Conservation (phyloP, 2,329 filamentous ascomycete genomes). For the Atkinsonella hypoxylon region DNA sequence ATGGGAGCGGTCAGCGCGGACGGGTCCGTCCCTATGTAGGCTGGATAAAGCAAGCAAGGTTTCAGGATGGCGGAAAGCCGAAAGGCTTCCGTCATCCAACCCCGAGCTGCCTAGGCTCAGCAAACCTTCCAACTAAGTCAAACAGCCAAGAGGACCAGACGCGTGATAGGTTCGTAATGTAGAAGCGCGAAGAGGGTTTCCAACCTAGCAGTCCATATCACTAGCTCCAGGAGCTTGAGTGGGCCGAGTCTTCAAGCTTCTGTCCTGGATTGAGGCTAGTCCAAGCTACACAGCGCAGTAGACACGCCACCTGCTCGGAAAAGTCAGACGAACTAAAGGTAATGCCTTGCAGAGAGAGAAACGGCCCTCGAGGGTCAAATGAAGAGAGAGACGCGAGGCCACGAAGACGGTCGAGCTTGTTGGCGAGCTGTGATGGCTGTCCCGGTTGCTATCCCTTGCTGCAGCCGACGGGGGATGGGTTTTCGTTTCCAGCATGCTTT, state of each 20-base stretch:
- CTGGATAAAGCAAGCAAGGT: neutral
- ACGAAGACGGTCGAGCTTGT: slow-evolving; percentile 4
- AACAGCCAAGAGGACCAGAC: slow-evolving; percentile 5
- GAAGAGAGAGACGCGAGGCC: slow-evolving; percentile 1
- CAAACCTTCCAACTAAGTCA: neutral
- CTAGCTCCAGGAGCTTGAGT: slow-evolving; percentile 2
- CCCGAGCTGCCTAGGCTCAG: neutral
- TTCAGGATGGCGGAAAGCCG: neutral
- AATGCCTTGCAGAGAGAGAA: slow-evolving; percentile 5
- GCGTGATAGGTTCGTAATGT: slow-evolving; percentile 8
- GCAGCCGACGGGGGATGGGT: slow-evolving; percentile 1
- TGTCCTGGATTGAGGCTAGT: slow-evolving; percentile 3
- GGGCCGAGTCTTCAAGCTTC: slow-evolving; percentile 5
- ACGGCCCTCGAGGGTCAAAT: neutral
- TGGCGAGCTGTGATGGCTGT: slow-evolving; percentile 1
- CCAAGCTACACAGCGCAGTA: slow-evolving; percentile 1
- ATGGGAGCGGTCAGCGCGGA: slow-evolving; percentile 3
- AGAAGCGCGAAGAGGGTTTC: slow-evolving; percentile 10
- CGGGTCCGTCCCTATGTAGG: neutral
- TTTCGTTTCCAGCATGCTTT: neutral
- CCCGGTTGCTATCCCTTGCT: slow-evolving; percentile 4
- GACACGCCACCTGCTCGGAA: slow-evolving; percentile 6
- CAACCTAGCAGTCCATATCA: slow-evolving; percentile 10
- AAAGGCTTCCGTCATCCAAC: neutral
- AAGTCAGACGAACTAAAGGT: slow-evolving; percentile 3